Percentiles rank a stretch among this genome's conserved stretches.
phyloP scores from a whole-genome alignment of 768 basidiomycete species.

The Leccinum subgranulosum region DNA sequence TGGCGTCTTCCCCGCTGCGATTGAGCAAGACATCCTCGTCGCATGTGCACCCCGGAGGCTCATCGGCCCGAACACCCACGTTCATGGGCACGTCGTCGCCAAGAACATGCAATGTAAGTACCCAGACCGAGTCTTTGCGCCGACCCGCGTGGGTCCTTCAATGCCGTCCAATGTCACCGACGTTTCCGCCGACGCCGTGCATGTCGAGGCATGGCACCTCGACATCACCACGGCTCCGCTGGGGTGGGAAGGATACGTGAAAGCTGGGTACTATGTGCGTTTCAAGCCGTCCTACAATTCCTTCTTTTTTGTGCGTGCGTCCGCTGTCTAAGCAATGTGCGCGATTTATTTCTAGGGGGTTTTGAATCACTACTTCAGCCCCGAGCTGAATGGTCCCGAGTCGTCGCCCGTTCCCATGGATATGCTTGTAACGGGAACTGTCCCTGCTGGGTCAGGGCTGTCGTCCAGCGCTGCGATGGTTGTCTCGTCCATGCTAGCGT shows the following conservation, averaged over 20 bases:
- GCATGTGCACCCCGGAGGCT: slow-evolving; percentile 54
- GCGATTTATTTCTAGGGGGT: slow-evolving; percentile 48
- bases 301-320: not conserved
- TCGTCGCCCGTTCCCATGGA: slow-evolving; percentile 59
- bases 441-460: slow-evolving; percentile 84
- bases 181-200: slow-evolving; percentile 31
- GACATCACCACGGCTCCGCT: slow-evolving; percentile 63
- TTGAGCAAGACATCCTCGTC: slow-evolving; percentile 81
- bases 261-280: slow-evolving; percentile 79
- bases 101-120: slow-evolving; percentile 66
- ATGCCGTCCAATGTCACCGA: slow-evolving; percentile 31
- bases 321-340: not conserved
- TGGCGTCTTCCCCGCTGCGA: slow-evolving; percentile 81
- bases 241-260: slow-evolving; percentile 86
- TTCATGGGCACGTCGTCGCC: slow-evolving; percentile 55
- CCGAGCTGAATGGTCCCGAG: slow-evolving; percentile 4
- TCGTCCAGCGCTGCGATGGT: slow-evolving; percentile 91
- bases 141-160: slow-evolving; percentile 28
- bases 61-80: slow-evolving; percentile 14
- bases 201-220: slow-evolving; percentile 61
- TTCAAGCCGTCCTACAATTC: not conserved
- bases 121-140: slow-evolving; percentile 54
- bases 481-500: slow-evolving; percentile 79
- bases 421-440: slow-evolving; percentile 73
- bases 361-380: slow-evolving; percentile 55